Evolutionary conservation across 768 basidiomycete species (phyloP), one percentile per base, ranked within the genome.

Genomic region (Grammothele lineata): DNA sequence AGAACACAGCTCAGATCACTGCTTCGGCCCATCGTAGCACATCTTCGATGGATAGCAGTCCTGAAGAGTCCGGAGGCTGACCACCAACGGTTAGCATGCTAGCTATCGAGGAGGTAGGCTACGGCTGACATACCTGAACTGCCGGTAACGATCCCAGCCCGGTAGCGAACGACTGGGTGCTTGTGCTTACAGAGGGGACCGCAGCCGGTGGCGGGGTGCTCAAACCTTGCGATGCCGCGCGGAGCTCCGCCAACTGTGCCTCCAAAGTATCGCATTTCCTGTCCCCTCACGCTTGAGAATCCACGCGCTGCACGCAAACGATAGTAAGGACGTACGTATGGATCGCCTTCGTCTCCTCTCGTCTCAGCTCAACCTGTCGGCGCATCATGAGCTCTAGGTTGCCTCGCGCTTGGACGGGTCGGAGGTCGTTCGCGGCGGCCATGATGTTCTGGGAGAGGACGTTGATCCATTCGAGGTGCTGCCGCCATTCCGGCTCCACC

Each of bases 381-480:
- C 76, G 72, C 84, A 93, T 87, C 84, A 92, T 83, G 7, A 72
- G 67, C 61, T 92, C 90, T 36, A 94, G 73, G 57, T 85, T 88
- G 27, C 77, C 84, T 54, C 92, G 72, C 12, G 92, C 91, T 85
- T 91, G 55, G 4, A 92, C 86, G 1, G 91, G 92, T 21, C 92
- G 79, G 41, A 94, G 67, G 57, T 92, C 91, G 59, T 95, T 95
- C 30, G 87, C 88, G 15, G 88, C 87, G 12, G 85, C 87, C 80
- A 93, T 89, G 47, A 95, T 75, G 62, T 94, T 95, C 63, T 90
- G 86, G 6, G 81, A 81, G 43, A 92, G 76, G 2, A 87, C 71
- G 10, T 76, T 81, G 43, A 93, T 85, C 86, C 91, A 91, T 59
- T 90, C 86, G 2, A 87, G 72, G 45, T 85, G 79, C 40, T 78